A percentile compares a stretch with the other conserved stretches of the same genome.
Evolutionary conservation across 148 eudicot genomes (phyloP).

Genomic region (Vaccinium corymbosum): DNA sequence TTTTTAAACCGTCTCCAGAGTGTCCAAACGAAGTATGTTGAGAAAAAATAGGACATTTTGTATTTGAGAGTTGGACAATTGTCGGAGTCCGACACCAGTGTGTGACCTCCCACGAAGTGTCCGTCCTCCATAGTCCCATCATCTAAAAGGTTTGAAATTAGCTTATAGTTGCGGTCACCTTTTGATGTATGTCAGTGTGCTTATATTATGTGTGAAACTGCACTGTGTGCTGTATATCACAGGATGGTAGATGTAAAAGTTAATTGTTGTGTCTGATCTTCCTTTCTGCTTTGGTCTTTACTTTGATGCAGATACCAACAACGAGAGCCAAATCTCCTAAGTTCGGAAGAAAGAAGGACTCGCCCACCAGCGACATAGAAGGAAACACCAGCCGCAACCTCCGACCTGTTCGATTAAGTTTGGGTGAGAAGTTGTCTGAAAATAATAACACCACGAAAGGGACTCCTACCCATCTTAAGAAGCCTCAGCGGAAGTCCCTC

Average conservation of each 20-base stretch:
- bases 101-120: too few relatives aligned
- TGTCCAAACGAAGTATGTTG: too few relatives aligned
- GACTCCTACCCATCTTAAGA: constrained; percentile 36
- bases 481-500: constrained; percentile 28
- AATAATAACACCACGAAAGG: constrained; percentile 34
- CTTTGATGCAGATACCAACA: constrained; percentile 55
- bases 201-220: neutral
- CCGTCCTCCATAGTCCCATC: neutral
- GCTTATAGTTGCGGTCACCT: neutral
- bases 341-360: constrained; percentile 71
- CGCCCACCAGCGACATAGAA: constrained; percentile 41
- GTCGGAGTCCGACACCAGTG: too few relatives aligned
- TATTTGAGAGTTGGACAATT: too few relatives aligned
- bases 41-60: too few relatives aligned
- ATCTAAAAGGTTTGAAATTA: neutral
- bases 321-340: constrained; percentile 85
- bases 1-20: too few relatives aligned
- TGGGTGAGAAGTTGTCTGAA: constrained; percentile 53
- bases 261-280: neutral
- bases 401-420: constrained; percentile 45
- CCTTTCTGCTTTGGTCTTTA: neutral
- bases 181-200: neutral
- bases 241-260: neutral
- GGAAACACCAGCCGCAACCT: constrained; percentile 31
- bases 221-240: neutral